These are phyloP conservation scores for Phytophthora nicotianae DNA, from an alignment of 352 stramenopile species.

Conservation along the genomic window DNA sequence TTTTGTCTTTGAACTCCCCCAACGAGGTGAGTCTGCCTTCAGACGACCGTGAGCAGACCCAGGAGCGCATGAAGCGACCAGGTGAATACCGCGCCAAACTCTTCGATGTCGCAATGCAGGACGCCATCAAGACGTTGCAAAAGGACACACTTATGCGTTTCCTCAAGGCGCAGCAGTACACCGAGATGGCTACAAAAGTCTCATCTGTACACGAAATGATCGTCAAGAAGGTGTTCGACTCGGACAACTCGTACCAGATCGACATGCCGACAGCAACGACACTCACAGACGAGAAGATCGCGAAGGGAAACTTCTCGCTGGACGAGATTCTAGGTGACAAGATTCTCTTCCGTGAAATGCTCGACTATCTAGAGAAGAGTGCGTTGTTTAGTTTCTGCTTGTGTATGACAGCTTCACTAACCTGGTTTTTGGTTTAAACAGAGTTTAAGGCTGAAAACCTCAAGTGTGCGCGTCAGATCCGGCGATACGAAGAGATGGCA, in stretches of 20 bases:
- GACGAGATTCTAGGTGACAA: slow-evolving; percentile 84
- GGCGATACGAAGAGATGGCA: slow-evolving; percentile 78
- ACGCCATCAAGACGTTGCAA: slow-evolving; percentile 86
- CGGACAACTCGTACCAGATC: slow-evolving; percentile 72
- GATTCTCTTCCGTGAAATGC: slow-evolving; percentile 84
- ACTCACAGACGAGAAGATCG: slow-evolving; percentile 68
- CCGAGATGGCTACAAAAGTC: slow-evolving; percentile 71
- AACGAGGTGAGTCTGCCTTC: slow-evolving; percentile 85
- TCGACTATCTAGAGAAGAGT: slow-evolving; percentile 89
- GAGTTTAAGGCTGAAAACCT: slow-evolving; percentile 88
- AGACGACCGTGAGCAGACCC: slow-evolving; percentile 77
- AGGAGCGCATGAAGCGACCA: slow-evolving; percentile 85
- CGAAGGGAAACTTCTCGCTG: slow-evolving; percentile 66
- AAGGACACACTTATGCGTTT: slow-evolving; percentile 83
- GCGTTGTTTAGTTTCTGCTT: slow-evolving; percentile 14
- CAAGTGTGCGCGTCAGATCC: slow-evolving; percentile 83
- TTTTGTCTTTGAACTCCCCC: slow-evolving; percentile 80
- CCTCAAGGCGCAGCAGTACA: slow-evolving; percentile 82
- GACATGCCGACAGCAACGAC: slow-evolving; percentile 57
- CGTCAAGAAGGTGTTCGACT: slow-evolving; percentile 67
- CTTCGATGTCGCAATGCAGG: slow-evolving; percentile 83
- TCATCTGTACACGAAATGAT: slow-evolving; percentile 59
- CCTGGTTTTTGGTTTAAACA: slow-evolving; percentile 20
- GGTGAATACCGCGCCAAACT: slow-evolving; percentile 79
- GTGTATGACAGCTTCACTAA: background rate